Percentiles rank a stretch among this genome's conserved stretches.
phyloP scores from a whole-genome alignment of 257 asterid species.

The Linderniella brevidens region DNA sequence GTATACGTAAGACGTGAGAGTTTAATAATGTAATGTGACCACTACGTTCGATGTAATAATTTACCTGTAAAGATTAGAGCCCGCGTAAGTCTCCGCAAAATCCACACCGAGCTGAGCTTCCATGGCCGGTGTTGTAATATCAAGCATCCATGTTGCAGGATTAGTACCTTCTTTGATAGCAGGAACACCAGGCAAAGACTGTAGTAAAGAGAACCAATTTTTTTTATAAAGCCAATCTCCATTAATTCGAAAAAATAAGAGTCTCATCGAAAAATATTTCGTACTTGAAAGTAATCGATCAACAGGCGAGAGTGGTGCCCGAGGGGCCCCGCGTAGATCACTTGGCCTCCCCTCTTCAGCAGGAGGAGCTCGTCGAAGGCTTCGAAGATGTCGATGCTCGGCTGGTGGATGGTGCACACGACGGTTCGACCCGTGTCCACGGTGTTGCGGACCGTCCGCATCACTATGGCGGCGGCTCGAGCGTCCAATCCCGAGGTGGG shows the following conservation, averaged over 20 bases:
- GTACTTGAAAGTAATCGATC: constrained; percentile 53
- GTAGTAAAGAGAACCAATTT: constrained; percentile 1
- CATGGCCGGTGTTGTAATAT: constrained; percentile 44
- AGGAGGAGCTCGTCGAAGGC: constrained; percentile 62
- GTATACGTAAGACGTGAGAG: background rate
- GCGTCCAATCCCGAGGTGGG: constrained; percentile 68
- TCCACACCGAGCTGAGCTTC: constrained; percentile 62
- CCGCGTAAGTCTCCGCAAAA: constrained; percentile 50
- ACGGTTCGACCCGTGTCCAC: constrained; percentile 64
- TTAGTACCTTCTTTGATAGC: constrained; percentile 54
- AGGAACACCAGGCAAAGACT: constrained; percentile 72
- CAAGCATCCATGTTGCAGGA: constrained; percentile 95
- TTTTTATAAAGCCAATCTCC: constrained; percentile 8
- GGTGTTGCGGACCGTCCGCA: constrained; percentile 59
- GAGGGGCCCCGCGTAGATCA: constrained; percentile 57
- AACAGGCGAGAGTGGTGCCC: constrained; percentile 56
- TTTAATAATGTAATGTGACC: background rate
- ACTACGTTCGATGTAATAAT: background rate
- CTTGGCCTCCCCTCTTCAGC: constrained; percentile 93
- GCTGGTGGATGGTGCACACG: constrained; percentile 62
- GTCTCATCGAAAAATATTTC: constrained; percentile 14
- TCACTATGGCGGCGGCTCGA: constrained; percentile 61
- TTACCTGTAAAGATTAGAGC: constrained; percentile 65
- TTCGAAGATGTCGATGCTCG: constrained; percentile 59
- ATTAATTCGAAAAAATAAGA: background rate